A percentile compares a stretch with the other conserved stretches of the same genome.
Evolutionary conservation across 768 basidiomycete genomes (phyloP).

Genomic region (Scleroderma bovista): DNA sequence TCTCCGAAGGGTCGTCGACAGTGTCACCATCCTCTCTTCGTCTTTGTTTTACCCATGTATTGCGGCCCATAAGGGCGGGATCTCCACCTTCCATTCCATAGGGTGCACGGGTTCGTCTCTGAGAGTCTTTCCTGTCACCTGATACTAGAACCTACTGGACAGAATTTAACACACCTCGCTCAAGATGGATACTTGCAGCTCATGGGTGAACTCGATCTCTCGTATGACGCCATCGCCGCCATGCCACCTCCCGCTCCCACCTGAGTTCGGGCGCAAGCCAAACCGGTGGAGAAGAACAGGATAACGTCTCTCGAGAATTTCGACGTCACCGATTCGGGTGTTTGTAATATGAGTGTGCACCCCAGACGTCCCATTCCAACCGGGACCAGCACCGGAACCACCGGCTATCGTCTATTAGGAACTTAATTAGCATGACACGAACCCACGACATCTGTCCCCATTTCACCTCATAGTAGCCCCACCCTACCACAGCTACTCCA

Average conservation of each 20-base stretch:
- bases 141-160: background rate
- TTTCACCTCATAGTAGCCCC: conserved; percentile 83
- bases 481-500: conserved; percentile 70
- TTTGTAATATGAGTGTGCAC: conserved; percentile 94
- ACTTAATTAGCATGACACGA: conserved; percentile 5
- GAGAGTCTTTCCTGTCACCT: background rate
- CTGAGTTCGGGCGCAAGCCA: conserved; percentile 64
- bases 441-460: background rate
- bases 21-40: conserved; percentile 66
- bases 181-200: conserved; percentile 82
- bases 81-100: conserved; percentile 83
- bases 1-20: conserved; percentile 29
- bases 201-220: conserved; percentile 77
- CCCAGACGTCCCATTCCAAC: conserved; percentile 89
- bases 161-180: conserved; percentile 56
- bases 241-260: conserved; percentile 62
- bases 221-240: conserved; percentile 85
- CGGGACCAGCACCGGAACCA: conserved; percentile 85
- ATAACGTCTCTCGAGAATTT: conserved; percentile 90
- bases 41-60: conserved; percentile 80
- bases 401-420: conserved; percentile 87
- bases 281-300: conserved; percentile 87
- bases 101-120: conserved; percentile 82
- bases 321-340: conserved; percentile 89
- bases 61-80: conserved; percentile 64